Conservation (phyloP, 2,329 filamentous ascomycete species). For the Rhinocladiella mackenziei region DNA sequence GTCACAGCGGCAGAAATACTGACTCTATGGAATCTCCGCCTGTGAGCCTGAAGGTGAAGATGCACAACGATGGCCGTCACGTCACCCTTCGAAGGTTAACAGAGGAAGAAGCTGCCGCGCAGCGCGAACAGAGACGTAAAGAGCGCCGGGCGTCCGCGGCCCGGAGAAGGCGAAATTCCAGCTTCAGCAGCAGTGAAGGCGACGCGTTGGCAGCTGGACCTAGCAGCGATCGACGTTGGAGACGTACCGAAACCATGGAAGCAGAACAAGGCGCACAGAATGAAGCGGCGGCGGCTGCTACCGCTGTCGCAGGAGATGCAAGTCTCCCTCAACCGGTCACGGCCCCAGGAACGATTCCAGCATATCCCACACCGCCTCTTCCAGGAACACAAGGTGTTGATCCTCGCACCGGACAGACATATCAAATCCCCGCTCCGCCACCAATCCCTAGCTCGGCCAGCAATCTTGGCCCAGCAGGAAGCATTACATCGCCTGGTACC, state of each 20-base stretch:
- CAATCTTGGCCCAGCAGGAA: constrained; percentile 40
- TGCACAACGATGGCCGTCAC: constrained; percentile 60
- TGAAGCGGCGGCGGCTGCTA: constrained; percentile 33
- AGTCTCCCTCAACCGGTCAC: constrained; percentile 21
- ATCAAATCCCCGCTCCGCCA: constrained; percentile 34
- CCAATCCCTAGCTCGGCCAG: constrained; percentile 40
- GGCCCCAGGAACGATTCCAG: neutral
- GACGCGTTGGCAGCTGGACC: constrained; percentile 33
- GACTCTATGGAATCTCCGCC: constrained; percentile 54
- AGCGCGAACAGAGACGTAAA: constrained; percentile 52
- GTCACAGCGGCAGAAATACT: constrained; percentile 36
- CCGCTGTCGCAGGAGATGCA: constrained; percentile 24
- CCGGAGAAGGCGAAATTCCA: constrained; percentile 38
- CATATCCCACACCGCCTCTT: constrained; percentile 25
- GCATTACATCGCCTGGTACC: constrained; percentile 45
- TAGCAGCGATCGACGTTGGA: constrained; percentile 42
- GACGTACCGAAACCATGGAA: constrained; percentile 48
- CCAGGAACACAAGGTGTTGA: constrained; percentile 20
- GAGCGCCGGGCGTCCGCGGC: constrained; percentile 39
- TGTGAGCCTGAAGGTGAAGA: constrained; percentile 61
- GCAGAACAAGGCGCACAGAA: constrained; percentile 45
- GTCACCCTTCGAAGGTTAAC: constrained; percentile 60
- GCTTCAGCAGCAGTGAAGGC: constrained; percentile 41
- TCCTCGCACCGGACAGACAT: constrained; percentile 19
- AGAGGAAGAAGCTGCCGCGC: constrained; percentile 59